Conservation (phyloP, 257 asterid species). For the Nicotiana undulata region DNA sequence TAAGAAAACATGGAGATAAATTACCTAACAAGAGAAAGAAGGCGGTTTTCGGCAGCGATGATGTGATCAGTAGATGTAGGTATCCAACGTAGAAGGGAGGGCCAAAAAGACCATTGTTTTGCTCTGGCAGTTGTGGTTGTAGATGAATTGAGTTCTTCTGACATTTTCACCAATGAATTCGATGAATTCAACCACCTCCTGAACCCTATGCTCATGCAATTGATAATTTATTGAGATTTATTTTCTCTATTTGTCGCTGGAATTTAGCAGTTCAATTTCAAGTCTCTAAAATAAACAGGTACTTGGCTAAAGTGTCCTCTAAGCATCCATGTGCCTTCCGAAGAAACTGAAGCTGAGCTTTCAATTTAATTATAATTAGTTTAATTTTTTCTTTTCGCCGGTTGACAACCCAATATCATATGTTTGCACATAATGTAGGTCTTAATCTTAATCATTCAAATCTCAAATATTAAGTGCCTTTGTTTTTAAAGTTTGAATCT, state of each 20-base stretch:
- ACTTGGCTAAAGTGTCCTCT: background rate
- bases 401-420: background rate
- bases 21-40: conserved; percentile 63
- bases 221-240: background rate
- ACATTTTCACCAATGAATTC: conserved; percentile 38
- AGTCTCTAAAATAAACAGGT: background rate
- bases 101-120: conserved; percentile 51
- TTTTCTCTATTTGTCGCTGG: background rate
- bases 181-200: conserved; percentile 27
- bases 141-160: conserved; percentile 43
- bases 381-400: background rate
- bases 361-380: background rate
- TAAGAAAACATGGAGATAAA: background rate
- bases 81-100: conserved; percentile 68
- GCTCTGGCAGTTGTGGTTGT: conserved; percentile 17
- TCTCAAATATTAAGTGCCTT: too few relatives aligned
- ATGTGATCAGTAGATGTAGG: conserved; percentile 91
- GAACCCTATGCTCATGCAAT: conserved; percentile 34
- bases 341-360: background rate
- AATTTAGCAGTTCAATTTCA: background rate
- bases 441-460: too few relatives aligned
- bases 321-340: background rate
- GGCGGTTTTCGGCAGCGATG: conserved; percentile 83
- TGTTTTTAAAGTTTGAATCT: too few relatives aligned
- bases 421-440: too few relatives aligned